Base-by-base conservation (phyloP, 2,329 filamentous ascomycete genomes). In the Lecanosticta acicola region DNA sequence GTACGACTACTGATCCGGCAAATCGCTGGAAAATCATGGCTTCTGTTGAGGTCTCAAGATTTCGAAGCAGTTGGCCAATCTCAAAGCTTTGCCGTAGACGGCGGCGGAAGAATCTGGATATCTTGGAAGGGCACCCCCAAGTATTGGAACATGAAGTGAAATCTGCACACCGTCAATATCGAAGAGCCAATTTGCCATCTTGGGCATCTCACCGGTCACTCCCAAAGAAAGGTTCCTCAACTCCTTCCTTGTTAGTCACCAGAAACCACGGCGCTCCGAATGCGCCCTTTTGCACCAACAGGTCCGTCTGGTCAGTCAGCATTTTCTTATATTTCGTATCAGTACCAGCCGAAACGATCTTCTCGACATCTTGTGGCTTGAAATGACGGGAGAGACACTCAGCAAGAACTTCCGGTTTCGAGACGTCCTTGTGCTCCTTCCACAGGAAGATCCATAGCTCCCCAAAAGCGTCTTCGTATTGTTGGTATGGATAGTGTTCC, bases 181-280 rank as follows among this genome's bases (percentile, higher is more conserved):
- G 11, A 18, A 34, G 17, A 4, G 13, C 8, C 21, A 21, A 40
- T 34, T 38, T 7, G 4, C 29, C 24, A 17, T n/a, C 21, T 32
- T 10, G 19, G 9, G 14, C 10, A 34, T 40, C 49, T 46, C 17
- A 46, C 48, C 56, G 44, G 67, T 90, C 85, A 66, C 84, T 88
- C 2, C 85, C 85, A 66, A 90, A 90, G 62, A 89, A 87, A 0
- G 82, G 78, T 68, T 85, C 81, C 39, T 73, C 73, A 45, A 73
- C 64, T 0, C 82, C 83, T 50, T 75, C 64, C 1, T 60, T 63
- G 56, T 84, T 79, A 14, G 71, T 74, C 2, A 81, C 85, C 76
- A 80, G 82, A 49, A 86, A 72, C 85, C 86, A 91, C 1, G 87
- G 87, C 40, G 80, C 79, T 0, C 87, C 87, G 65, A 86, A 91